Percentiles rank a stretch among this genome's conserved stretches.
Evolutionary conservation across 2,329 filamentous ascomycete species (phyloP).

Genomic region (Ophiostoma novo-ulmi): DNA sequence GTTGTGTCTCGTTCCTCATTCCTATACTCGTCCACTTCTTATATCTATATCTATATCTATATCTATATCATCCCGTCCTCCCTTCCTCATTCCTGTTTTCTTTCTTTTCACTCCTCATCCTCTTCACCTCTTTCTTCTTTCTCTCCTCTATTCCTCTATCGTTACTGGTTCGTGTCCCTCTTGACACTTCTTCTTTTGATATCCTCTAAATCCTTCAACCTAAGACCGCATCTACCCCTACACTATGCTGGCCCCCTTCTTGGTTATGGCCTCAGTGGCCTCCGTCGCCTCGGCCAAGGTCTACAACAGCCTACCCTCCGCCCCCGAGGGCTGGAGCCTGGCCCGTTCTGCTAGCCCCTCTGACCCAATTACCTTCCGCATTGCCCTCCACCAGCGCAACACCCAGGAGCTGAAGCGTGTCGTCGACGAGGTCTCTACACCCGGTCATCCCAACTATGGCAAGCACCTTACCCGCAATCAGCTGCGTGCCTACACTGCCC

Average conservation of each 20-base stretch:
- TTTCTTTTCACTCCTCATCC: background rate
- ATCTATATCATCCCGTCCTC: background rate
- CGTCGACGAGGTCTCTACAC: slow-evolving; percentile 58
- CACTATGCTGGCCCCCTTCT: slow-evolving; percentile 28
- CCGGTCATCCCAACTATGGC: slow-evolving; percentile 54
- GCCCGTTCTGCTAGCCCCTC: slow-evolving; percentile 35
- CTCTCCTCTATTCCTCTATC: background rate
- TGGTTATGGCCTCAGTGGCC: slow-evolving; percentile 30
- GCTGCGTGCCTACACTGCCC: slow-evolving; percentile 50
- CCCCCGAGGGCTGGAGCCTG: slow-evolving; percentile 39
- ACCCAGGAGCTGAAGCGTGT: slow-evolving; percentile 50
- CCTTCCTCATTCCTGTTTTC: too few relatives aligned
- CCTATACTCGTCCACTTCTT: background rate
- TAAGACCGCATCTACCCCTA: background rate
- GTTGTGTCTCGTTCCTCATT: background rate
- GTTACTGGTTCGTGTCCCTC: background rate
- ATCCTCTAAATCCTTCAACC: background rate
- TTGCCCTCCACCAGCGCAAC: slow-evolving; percentile 47
- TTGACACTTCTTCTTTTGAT: background rate
- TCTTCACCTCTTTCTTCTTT: background rate
- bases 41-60: background rate
- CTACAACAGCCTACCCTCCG: slow-evolving; percentile 36
- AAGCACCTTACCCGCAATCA: slow-evolving; percentile 58
- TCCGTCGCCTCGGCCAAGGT: slow-evolving; percentile 32
- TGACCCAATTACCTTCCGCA: slow-evolving; percentile 43